These are phyloP conservation scores for Podaxis carcinomalis DNA, from an alignment of 768 basidiomycete genomes.

Conservation along the genomic window DNA sequence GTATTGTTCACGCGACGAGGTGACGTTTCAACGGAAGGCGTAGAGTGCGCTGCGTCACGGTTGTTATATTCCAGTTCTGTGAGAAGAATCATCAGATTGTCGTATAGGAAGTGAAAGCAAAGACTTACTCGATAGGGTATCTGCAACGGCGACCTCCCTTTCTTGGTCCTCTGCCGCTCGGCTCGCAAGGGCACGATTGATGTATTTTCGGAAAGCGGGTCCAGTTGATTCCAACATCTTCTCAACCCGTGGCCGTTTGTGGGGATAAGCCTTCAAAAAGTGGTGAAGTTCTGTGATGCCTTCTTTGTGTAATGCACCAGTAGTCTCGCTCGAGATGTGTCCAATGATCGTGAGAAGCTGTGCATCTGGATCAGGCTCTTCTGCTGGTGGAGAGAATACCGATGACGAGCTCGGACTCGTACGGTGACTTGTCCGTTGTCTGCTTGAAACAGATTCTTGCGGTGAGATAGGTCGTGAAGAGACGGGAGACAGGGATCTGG, in stretches of 20 bases:
- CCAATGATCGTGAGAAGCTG: conserved; percentile 79
- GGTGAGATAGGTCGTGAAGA: conserved; percentile 73
- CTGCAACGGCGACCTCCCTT: conserved; percentile 74
- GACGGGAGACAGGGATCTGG: conserved; percentile 50
- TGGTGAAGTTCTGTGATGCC: conserved; percentile 93
- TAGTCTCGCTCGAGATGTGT: conserved; percentile 85
- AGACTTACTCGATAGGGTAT: conserved; percentile 72
- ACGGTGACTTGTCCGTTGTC: conserved; percentile 56
- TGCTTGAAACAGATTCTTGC: conserved; percentile 52
- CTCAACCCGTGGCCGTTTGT: conserved; percentile 78
- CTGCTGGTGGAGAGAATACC: conserved; percentile 47
- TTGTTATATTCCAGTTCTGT: conserved; percentile 64
- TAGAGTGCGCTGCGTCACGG: conserved; percentile 30
- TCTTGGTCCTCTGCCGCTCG: conserved; percentile 86
- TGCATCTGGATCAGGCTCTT: conserved; percentile 86
- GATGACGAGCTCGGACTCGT: conserved; percentile 71
- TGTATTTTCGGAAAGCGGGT: conserved; percentile 87
- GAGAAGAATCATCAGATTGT: conserved; percentile 12
- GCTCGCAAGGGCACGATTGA: conserved; percentile 81
- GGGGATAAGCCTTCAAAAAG: conserved; percentile 87
- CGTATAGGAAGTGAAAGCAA: background rate
- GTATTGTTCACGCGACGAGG: conserved; percentile 16
- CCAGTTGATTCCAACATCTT: conserved; percentile 88
- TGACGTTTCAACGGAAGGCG: conserved; percentile 22
- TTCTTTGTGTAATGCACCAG: conserved; percentile 86